Percentiles rank a stretch among this genome's conserved stretches.
phyloP scores from a whole-genome alignment of 2,329 filamentous ascomycete genomes.

The Penicillium sclerotigenum region DNA sequence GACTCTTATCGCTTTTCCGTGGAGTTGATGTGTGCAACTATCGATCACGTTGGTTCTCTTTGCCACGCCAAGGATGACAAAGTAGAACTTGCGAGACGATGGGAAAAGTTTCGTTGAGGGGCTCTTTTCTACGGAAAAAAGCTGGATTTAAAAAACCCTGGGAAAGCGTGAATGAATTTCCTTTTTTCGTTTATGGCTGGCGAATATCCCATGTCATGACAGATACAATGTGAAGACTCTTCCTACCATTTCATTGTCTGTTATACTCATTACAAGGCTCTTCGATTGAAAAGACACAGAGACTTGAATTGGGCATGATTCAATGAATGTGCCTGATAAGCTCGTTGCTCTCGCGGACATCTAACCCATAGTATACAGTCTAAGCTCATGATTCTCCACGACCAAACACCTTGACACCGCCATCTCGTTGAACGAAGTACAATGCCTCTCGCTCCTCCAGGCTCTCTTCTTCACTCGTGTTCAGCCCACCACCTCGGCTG shows the following conservation, averaged over 20 bases:
- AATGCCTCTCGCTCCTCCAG: constrained; percentile 66
- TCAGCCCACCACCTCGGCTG: constrained; percentile 56
- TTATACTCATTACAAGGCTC: constrained; percentile 5
- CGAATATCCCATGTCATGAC: constrained; percentile 39
- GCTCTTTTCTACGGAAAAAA: constrained; percentile 22
- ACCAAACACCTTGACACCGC: constrained; percentile 78
- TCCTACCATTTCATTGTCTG: constrained; percentile 20
- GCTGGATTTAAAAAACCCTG: constrained; percentile 29
- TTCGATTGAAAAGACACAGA: neutral
- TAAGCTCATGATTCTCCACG: constrained; percentile 60
- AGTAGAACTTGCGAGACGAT: constrained; percentile 22
- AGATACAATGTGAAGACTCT: constrained; percentile 39
- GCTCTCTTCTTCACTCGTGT: constrained; percentile 24
- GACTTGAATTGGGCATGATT: neutral
- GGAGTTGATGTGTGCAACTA: constrained; percentile 36
- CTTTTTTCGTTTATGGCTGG: constrained; percentile 39
- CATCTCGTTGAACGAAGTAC: constrained; percentile 78
- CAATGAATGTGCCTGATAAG: neutral
- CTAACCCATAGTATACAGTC: constrained; percentile 5
- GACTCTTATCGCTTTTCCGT: constrained; percentile 35
- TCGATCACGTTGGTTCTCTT: constrained; percentile 33
- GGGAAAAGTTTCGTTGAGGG: constrained; percentile 29
- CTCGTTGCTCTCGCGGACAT: neutral
- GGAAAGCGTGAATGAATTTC: constrained; percentile 40
- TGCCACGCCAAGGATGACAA: constrained; percentile 21